Base-by-base conservation (phyloP, 306 rosid species). In the Rosa chinensis region DNA sequence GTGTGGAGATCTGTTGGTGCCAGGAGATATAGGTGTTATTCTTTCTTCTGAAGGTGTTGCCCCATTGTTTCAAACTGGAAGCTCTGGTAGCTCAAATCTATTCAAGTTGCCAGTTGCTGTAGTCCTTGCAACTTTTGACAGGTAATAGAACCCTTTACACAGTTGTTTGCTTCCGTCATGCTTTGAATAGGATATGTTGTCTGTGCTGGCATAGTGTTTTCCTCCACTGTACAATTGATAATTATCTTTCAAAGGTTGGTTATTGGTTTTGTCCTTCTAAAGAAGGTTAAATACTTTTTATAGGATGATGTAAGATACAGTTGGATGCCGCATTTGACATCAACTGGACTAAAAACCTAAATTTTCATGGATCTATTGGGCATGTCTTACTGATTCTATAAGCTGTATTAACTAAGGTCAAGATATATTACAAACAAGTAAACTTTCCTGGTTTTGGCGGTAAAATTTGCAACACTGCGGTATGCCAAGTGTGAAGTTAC, bases 1-100 rank as follows among this genome's bases (percentile, higher is more conserved):
- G 21, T 88, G 81, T 73, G 70, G 74, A 23, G 63, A 82, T 77
- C 82, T 52, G 67, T 84, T 88, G 71, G 75, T 83, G 52, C 86
- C 89, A 71, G 39, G 73, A 64, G 81, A 88, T 79, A 80, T 82
- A 42, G 91, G 87, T 68, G 84, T 83, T 14, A 50, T 88, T 81
- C 85, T 88, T 77, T 85, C 83, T 72, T 76, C 87, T 13, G 73
- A 77, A 67, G 80, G 82, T 53, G 72, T 81, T 76, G 21, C 79
- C 20, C 82, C 86, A 55, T 64, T 73, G 63, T 88, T 85, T 73
- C 86, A 16, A 71, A 58, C 67, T 63, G 73, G 73, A 76, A 77
- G 73, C 52, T 40, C 62, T 80, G 70, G 71, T 62, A 73, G 78
- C 74, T 80, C 79, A 52, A 77, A 70, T 85, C 55, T 74, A 68